Base-by-base conservation (phyloP, 2,329 filamentous ascomycete species). In the Huntiella decipiens region DNA sequence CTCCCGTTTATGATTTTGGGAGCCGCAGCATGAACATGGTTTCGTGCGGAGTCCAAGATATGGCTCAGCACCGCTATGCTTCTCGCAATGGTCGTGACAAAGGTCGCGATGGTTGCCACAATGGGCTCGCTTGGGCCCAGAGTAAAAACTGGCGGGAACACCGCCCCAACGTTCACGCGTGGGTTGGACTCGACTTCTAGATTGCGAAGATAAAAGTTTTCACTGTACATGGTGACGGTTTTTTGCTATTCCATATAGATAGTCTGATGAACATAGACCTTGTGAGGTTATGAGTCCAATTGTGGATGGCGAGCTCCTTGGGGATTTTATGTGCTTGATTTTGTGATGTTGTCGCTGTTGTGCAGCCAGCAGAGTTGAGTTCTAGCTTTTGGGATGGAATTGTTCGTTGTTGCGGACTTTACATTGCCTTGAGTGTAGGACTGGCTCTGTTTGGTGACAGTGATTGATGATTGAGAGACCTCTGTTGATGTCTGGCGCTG, bases 221-320 rank as follows among this genome's bases (percentile, higher is more conserved):
- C 22, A 28, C 22, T 28, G 22, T 28, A 28, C 22, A 28, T 28
- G 22, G 22, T 28, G 33, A 39, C 19, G 16, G 33, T 17, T 38
- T 17, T 38, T 15, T 19, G 36, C 10, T 38, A 39, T 55, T 54
- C 56, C 57, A 60, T 57, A 51, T 51, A 52, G 50, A 38, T 40
- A 56, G 52, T 53, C 53, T 32, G n/a, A 12, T 34, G 31, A n/a
- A 43, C 40, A 43, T 43, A 43, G n/a, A 50, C 48, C 48, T 46
- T 50, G 37, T 50, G 43, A 37, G 48, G 48, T 50, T 43, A 44
- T 43, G 31, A 42, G 32, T 41, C 44, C 48, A 50, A 46, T 50
- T 46, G 48, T 47, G 48, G 48, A 47, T 33, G 48, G 19, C 11
- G 48, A 43, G 45, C 41, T 44, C 44, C 44, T 50, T 41, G 41